A percentile compares a stretch with the other conserved stretches of the same genome.
phyloP scores from a whole-genome alignment of 2,329 filamentous ascomycete genomes.

The Madurella fahalii region DNA sequence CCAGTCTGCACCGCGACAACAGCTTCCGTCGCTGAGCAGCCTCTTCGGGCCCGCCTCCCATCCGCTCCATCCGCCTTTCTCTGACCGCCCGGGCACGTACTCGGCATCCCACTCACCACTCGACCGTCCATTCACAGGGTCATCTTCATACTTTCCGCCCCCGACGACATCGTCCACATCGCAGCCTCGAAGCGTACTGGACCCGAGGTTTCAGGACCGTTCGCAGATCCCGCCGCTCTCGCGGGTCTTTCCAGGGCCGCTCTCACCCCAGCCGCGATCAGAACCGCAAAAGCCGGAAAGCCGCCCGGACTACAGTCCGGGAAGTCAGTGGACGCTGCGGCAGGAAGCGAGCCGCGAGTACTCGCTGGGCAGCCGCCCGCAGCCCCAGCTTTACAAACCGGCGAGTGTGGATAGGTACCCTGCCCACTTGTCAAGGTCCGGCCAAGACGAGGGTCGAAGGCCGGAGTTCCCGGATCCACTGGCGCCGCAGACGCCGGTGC shows the following conservation, averaged over 20 bases:
- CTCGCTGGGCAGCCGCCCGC: slow-evolving; percentile 41
- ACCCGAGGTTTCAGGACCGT: slow-evolving; percentile 43
- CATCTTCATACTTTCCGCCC: slow-evolving; percentile 45
- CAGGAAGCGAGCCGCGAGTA: slow-evolving; percentile 45
- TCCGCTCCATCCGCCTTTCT: slow-evolving; percentile 43
- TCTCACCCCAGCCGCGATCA: slow-evolving; percentile 44
- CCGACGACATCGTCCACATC: slow-evolving; percentile 31
- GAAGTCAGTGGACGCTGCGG: slow-evolving; percentile 36
- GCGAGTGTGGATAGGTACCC: slow-evolving; percentile 33
- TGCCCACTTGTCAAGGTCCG: slow-evolving; percentile 34
- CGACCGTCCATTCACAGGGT: slow-evolving; percentile 39
- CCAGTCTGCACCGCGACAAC: slow-evolving; percentile 38
- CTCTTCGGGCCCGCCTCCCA: slow-evolving; percentile 49
- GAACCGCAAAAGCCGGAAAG: slow-evolving; percentile 34
- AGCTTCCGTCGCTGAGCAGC: slow-evolving; percentile 55
- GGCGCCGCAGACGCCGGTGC: slow-evolving; percentile 23
- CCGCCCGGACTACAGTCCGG: slow-evolving; percentile 35
- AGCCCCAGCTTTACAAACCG: slow-evolving; percentile 28
- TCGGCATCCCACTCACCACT: slow-evolving; percentile 41
- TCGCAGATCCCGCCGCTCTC: slow-evolving; percentile 33
- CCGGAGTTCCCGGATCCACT: slow-evolving; percentile 26
- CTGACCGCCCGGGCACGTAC: slow-evolving; percentile 43
- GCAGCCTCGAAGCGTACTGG: slow-evolving; percentile 45
- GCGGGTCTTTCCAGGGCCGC: slow-evolving; percentile 39
- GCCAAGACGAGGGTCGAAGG: slow-evolving; percentile 30